A percentile compares a stretch with the other conserved stretches of the same genome.
These are phyloP conservation scores for Myochromella boudieri DNA, from an alignment of 768 basidiomycete species.

Conservation along the genomic window DNA sequence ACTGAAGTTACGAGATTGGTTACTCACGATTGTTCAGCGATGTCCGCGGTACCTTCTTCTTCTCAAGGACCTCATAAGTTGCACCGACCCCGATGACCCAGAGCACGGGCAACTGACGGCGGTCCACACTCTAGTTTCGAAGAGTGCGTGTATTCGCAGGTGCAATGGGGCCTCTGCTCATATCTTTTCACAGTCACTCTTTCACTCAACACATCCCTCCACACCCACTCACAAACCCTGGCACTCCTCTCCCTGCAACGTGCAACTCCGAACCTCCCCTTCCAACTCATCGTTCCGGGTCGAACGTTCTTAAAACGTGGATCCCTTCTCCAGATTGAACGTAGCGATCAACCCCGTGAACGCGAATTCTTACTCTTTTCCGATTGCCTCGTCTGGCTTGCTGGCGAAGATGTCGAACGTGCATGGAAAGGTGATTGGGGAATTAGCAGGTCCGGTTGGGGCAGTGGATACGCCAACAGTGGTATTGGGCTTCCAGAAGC, in stretches of 20 bases:
- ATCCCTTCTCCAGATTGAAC: constrained; percentile 54
- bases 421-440: constrained; percentile 34
- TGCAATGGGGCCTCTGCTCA: not conserved
- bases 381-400: constrained; percentile 80
- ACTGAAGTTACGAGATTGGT: constrained; percentile 80
- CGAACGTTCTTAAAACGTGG: constrained; percentile 76
- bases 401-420: constrained; percentile 43
- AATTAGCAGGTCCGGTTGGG: constrained; percentile 24
- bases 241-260: constrained; percentile 77
- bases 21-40: constrained; percentile 83
- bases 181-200: constrained; percentile 53
- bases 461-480: constrained; percentile 16
- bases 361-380: constrained; percentile 82
- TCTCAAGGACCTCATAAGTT: constrained; percentile 76
- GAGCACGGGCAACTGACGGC: constrained; percentile 63
- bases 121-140: constrained; percentile 67
- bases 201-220: constrained; percentile 78
- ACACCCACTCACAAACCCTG: constrained; percentile 75
- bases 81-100: constrained; percentile 62
- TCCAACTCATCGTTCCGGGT: constrained; percentile 78
- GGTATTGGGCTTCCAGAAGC: constrained; percentile 17
- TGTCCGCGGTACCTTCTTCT: constrained; percentile 86
- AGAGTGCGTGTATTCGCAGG: constrained; percentile 49
- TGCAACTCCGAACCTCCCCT: constrained; percentile 71
- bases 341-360: constrained; percentile 47